phyloP scores from a whole-genome alignment of 768 basidiomycete species.

The Kwoniella dejecticola region DNA sequence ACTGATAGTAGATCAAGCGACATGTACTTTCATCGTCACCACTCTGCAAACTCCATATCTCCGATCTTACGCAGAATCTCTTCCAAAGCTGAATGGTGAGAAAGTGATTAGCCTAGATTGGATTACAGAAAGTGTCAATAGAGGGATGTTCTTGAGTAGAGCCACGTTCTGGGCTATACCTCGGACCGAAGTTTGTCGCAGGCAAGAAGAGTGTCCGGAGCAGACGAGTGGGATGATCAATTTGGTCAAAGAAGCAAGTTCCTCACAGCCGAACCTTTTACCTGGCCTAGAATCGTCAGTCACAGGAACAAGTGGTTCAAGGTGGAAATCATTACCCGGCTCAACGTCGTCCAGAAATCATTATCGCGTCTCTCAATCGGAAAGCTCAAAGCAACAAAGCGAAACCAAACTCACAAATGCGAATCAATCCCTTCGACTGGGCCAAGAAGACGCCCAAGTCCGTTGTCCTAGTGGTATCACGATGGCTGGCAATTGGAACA shows the following conservation, averaged over 20 bases:
- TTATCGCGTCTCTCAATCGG: too few species aligned
- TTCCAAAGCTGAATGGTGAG: neutral
- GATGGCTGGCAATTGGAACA: too few species aligned
- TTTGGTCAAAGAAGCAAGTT: neutral
- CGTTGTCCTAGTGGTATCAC: too few species aligned
- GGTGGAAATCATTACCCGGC: too few species aligned
- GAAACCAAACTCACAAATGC: too few species aligned
- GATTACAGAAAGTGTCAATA: neutral
- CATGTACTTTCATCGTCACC: neutral
- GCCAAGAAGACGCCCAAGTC: too few species aligned
- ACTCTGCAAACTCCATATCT: neutral
- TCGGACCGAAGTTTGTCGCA: neutral
- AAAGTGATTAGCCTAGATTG: conserved; percentile 1
- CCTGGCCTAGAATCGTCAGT: too few species aligned
- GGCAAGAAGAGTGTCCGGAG: neutral
- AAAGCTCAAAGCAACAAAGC: too few species aligned
- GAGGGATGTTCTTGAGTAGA: neutral
- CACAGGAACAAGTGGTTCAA: too few species aligned
- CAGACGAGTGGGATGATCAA: neutral
- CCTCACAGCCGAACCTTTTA: neutral
- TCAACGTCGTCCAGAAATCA: too few species aligned
- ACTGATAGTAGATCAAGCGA: neutral
- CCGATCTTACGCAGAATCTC: neutral
- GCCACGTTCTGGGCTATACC: neutral
- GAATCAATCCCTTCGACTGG: too few species aligned